A percentile compares a stretch with the other conserved stretches of the same genome.
These are phyloP conservation scores for Verticillium klebahnii DNA, from an alignment of 2,329 filamentous ascomycete species.

Conservation along the genomic window DNA sequence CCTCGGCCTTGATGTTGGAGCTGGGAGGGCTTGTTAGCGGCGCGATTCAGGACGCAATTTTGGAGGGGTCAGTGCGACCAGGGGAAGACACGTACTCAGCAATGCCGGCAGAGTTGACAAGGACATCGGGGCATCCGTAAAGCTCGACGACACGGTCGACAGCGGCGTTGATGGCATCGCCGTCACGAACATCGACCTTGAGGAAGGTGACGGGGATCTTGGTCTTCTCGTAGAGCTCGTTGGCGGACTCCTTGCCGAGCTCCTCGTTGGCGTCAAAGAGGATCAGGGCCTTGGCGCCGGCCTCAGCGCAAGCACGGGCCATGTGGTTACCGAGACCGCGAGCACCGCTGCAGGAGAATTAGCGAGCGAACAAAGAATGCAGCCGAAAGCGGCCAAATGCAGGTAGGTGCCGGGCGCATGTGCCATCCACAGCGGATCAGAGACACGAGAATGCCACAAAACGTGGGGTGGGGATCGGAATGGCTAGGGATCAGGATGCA, in stretches of 20 bases:
- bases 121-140: slow-evolving; percentile 66
- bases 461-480: slow-evolving; percentile 1
- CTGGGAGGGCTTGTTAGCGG: slow-evolving; percentile 11
- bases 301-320: slow-evolving; percentile 72
- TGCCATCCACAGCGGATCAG: slow-evolving; percentile 21
- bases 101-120: slow-evolving; percentile 78
- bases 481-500: slow-evolving; percentile 34
- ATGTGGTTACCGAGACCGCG: slow-evolving; percentile 76
- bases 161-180: slow-evolving; percentile 62
- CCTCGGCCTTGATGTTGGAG: slow-evolving; percentile 79
- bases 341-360: slow-evolving; percentile 41
- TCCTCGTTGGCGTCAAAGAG: slow-evolving; percentile 77
- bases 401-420: slow-evolving; percentile 20
- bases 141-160: slow-evolving; percentile 61
- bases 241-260: slow-evolving; percentile 64
- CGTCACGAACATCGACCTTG: slow-evolving; percentile 74
- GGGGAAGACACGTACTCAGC: slow-evolving; percentile 51
- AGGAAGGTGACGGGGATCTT: slow-evolving; percentile 71
- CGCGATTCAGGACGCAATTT: not conserved
- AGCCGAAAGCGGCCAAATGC: no score
- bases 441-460: not conserved
- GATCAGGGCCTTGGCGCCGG: slow-evolving; percentile 66
- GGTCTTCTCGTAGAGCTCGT: slow-evolving; percentile 67
- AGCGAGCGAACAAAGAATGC: not conserved
- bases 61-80: slow-evolving; percentile 9